Evolutionary conservation across 495 filamentous ascomycete species (phyloP).

Genomic region (Penicillium atrosanguineum): DNA sequence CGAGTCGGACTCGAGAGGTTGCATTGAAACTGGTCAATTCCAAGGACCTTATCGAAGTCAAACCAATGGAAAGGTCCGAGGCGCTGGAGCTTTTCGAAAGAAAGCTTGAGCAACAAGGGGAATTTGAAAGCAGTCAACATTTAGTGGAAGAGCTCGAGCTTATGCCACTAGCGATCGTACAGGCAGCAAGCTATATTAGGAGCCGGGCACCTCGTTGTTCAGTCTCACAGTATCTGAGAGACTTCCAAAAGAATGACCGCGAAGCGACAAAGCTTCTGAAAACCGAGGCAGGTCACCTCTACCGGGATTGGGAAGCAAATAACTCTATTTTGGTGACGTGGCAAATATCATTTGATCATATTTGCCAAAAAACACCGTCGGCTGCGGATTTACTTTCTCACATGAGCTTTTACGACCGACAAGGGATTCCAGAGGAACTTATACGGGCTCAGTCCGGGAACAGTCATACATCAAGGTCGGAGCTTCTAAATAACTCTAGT

Average conservation of each 20-base stretch:
- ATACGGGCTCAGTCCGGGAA: too few species aligned
- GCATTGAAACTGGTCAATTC: constrained; percentile 28
- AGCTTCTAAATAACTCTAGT: too few species aligned
- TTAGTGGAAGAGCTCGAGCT: constrained; percentile 39
- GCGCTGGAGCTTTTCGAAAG: constrained; percentile 37
- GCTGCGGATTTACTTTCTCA: constrained; percentile 16
- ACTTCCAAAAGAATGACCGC: constrained; percentile 23
- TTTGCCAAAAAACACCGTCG: constrained; percentile 12
- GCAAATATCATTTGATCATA: constrained; percentile 33
- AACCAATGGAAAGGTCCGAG: constrained; percentile 33
- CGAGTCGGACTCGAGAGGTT: constrained; percentile 29
- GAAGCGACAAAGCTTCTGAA: constrained; percentile 3
- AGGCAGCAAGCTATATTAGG: constrained; percentile 49
- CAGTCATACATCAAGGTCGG: too few species aligned
- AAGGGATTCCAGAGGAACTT: too few species aligned
- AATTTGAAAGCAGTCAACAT: constrained; percentile 7
- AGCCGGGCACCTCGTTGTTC: constrained; percentile 21
- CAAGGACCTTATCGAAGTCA: constrained; percentile 34
- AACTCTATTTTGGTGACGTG: constrained; percentile 29
- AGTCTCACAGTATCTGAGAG: constrained; percentile 34
- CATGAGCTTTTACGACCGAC: constrained; percentile 23
- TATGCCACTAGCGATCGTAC: constrained; percentile 49
- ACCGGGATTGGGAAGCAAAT: constrained; percentile 21
- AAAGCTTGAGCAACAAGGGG: constrained; percentile 24
- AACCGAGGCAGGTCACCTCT: constrained; percentile 2